Conservation (phyloP, 441 rosid species). For the Jatropha multifida region DNA sequence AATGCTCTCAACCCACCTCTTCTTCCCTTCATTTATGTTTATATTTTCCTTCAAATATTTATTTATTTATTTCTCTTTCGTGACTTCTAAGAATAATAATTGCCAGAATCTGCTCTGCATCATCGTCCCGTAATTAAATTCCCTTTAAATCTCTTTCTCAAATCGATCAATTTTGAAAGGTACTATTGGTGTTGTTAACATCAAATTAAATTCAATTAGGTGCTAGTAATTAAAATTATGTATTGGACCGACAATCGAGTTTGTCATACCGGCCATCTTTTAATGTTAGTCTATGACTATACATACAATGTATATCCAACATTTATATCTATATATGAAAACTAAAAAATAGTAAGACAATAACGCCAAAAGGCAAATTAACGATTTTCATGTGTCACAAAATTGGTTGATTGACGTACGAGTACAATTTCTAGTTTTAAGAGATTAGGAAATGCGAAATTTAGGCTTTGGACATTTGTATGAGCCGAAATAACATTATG, state of each 20-base stretch:
- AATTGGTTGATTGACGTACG: no score
- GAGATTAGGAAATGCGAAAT: no score
- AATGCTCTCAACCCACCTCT: slow-evolving; percentile 58
- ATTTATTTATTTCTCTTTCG: neutral
- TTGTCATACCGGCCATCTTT: neutral
- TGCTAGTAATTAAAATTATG: neutral
- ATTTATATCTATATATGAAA: no score
- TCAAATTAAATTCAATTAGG: neutral
- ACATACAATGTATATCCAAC: no score
- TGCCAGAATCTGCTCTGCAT: slow-evolving; percentile 26
- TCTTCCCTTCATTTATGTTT: slow-evolving; percentile 44
- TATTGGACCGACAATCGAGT: slow-evolving; percentile 1
- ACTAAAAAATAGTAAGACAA: no score
- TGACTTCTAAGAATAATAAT: slow-evolving; percentile 19
- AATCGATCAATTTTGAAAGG: no score
- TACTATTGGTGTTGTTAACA: neutral
- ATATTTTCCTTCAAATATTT: neutral
- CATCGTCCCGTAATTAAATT: neutral
- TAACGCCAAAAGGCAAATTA: no score
- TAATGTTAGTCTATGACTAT: neutral
- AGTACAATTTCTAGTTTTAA: no score
- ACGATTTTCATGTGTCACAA: no score
- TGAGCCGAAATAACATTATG: no score
- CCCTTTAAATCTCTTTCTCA: neutral
- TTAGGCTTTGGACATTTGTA: no score